These are phyloP conservation scores for Lagerstroemia speciosa DNA, from an alignment of 345 rosid species.

Conservation along the genomic window DNA sequence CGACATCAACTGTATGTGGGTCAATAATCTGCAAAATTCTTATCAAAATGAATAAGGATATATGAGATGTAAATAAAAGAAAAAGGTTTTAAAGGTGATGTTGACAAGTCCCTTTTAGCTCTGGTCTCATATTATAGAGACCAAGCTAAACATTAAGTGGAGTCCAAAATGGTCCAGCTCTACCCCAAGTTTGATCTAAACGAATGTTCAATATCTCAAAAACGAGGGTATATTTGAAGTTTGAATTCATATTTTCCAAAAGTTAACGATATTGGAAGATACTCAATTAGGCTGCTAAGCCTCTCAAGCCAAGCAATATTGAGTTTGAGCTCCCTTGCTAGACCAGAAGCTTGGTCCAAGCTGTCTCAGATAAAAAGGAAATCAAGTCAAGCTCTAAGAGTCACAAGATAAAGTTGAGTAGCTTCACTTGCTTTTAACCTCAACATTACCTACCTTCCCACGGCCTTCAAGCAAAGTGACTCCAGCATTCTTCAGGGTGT, in stretches of 20 bases:
- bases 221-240: background rate
- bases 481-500: conserved; percentile 52
- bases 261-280: too few species aligned
- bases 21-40: conserved; percentile 48
- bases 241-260: background rate
- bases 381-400: background rate
- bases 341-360: background rate
- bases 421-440: background rate
- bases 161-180: background rate
- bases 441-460: conserved; percentile 55
- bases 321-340: background rate
- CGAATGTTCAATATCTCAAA: background rate
- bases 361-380: background rate
- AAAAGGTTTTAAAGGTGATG: background rate
- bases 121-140: background rate
- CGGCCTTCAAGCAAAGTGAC: conserved; percentile 86
- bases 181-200: background rate
- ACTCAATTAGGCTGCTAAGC: too few species aligned
- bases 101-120: background rate
- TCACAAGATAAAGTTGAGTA: background rate
- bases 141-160: background rate
- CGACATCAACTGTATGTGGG: conserved; percentile 78
- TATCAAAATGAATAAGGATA: conserved; percentile 1
- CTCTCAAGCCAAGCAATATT: background rate
- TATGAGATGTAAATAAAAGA: background rate